phyloP scores from a whole-genome alignment of 345 rosid species.

The Firmiana major region DNA sequence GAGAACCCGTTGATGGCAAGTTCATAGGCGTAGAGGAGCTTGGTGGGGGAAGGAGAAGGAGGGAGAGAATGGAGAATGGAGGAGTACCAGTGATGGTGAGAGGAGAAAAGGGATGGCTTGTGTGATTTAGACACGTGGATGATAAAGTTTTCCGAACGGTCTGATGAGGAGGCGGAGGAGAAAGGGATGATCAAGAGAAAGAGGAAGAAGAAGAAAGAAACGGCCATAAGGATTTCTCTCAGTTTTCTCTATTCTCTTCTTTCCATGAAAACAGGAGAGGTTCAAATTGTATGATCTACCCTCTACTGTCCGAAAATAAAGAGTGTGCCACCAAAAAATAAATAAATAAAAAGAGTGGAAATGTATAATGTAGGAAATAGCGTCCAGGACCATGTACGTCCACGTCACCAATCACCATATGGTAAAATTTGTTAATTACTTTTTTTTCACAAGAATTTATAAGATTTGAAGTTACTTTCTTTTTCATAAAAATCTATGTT shows the following conservation, averaged over 20 bases:
- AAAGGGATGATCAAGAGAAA: slow-evolving; percentile 23
- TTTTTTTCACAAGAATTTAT: no score
- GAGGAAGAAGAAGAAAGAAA: slow-evolving; percentile 3
- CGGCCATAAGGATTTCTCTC: neutral
- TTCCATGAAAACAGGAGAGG: neutral
- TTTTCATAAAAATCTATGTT: no score
- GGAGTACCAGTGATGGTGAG: slow-evolving; percentile 62
- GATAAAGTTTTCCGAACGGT: slow-evolving; percentile 48
- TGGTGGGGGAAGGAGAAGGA: slow-evolving; percentile 45
- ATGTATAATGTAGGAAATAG: neutral
- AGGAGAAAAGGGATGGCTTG: slow-evolving; percentile 61
- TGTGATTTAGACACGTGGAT: slow-evolving; percentile 54
- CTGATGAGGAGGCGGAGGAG: slow-evolving; percentile 25
- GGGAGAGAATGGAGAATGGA: slow-evolving; percentile 61
- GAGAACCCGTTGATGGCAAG: slow-evolving; percentile 71
- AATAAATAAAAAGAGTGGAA: neutral
- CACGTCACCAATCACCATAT: neutral
- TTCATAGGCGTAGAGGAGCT: slow-evolving; percentile 65
- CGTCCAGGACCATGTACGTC: neutral
- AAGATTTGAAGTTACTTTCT: no score
- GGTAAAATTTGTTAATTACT: neutral
- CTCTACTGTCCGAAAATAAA: neutral
- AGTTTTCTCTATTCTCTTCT: neutral
- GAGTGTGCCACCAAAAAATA: no score
- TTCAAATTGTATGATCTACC: neutral